Evolutionary conservation across 1,284 basidiomycete species (phyloP).

Genomic region (Mycosarcoma maydis): DNA sequence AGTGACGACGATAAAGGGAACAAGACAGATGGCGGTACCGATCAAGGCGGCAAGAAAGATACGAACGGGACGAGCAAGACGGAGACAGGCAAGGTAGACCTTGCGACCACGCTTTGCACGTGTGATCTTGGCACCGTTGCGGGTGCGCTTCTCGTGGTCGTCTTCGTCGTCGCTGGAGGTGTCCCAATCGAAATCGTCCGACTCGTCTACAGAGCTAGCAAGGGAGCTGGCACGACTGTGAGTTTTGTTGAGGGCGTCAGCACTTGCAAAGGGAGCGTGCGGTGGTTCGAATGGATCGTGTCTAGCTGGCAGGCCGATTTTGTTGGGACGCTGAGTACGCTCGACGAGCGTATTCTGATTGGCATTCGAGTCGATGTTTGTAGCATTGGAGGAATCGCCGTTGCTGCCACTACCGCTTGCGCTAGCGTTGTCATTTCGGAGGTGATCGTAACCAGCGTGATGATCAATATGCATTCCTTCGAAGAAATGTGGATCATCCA

Average conservation of each 20-base stretch:
- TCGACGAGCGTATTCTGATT: conserved; percentile 44
- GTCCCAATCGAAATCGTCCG: conserved; percentile 65
- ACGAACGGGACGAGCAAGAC: conserved; percentile 60
- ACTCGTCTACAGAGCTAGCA: conserved; percentile 55
- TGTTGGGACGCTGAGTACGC: conserved; percentile 19
- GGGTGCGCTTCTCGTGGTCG: conserved; percentile 18
- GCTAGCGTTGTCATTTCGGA: conserved; percentile 15
- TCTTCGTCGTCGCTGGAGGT: conserved; percentile 50
- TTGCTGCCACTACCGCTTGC: conserved; percentile 36
- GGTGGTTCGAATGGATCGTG: conserved; percentile 34
- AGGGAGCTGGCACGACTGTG: conserved; percentile 39
- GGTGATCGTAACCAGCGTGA: conserved; percentile 17
- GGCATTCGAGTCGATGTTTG: conserved; percentile 29
- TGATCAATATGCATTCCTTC: conserved; percentile 45
- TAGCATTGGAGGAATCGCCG: conserved; percentile 23
- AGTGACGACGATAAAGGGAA: conserved; percentile 62
- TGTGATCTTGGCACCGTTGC: conserved; percentile 28
- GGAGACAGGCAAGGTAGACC: conserved; percentile 54
- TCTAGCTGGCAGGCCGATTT: conserved; percentile 25
- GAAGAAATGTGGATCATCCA: conserved; percentile 43
- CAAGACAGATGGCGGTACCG: conserved; percentile 54
- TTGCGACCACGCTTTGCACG: conserved; percentile 54
- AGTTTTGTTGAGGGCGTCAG: conserved; percentile 14
- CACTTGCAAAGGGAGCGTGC: conserved; percentile 37
- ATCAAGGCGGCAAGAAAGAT: conserved; percentile 54